Evolutionary conservation across 495 filamentous ascomycete species (phyloP), one percentile per base, ranked within the genome.

Genomic region (Chaetomium tenue): DNA sequence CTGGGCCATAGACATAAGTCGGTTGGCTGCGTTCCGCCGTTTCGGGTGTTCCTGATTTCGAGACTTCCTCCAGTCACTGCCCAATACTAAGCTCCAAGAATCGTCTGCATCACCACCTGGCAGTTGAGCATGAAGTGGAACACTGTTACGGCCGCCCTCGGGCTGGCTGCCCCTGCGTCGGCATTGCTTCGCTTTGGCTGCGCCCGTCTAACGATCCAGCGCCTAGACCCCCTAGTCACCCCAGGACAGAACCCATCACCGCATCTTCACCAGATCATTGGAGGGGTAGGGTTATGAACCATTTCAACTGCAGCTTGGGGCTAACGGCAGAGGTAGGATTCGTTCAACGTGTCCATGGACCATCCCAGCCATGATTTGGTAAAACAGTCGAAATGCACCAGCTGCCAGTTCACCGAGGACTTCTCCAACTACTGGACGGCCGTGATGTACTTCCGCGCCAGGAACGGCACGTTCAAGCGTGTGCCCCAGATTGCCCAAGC

Each of bases 171-270:
- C 68, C 77, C 79, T 8, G 50, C 65, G 37, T 33, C 44, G 13
- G 71, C 67, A 28, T 58, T 86, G 67, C 77, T 90, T 26, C 88
- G 88, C 0, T 89, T 91, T 71, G 87, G 87, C 11, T 90, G 72
- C 44, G 65, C 72, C 9, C 63, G 65, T 33, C 57, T 73, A 20
- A 70, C 66, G 7, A 58, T 71, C 44, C 69, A 75, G 15, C 71
- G 71, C 23, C 58, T 75, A 7, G 72, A 75, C 30, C 71, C 72
- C 12, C 69, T 80, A 16, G 78, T 80, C 56, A 75, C 74, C 63
- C 78, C 78, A 0, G 78, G 78, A 25, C 70, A 70, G 60, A 63
- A 74, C 15, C 76, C 72, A n/a, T 74, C 76, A n/a, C 65, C 74
- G 11, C 78, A 80, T 69, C 70, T 79, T 63, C 78, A 80, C 58